These are phyloP conservation scores for Silene uniflora DNA, from an alignment of 148 eudicot genomes.

Conservation along the genomic window DNA sequence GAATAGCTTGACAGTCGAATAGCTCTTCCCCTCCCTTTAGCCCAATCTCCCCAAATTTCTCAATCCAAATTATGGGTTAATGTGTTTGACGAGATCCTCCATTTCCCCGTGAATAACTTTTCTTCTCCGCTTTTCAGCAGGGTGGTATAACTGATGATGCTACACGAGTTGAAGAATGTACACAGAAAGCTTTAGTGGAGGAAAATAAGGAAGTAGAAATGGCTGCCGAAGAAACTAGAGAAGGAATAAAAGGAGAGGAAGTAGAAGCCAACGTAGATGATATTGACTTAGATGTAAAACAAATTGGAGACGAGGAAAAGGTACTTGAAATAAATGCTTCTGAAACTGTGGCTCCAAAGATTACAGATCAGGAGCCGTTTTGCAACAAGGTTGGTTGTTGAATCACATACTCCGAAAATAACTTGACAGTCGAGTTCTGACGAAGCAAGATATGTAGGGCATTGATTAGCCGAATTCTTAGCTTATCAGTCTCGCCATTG, in stretches of 20 bases:
- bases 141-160: neutral
- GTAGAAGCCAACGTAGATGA: slow-evolving; percentile 2
- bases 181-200: neutral
- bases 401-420: neutral
- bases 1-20: neutral
- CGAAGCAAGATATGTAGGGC: neutral
- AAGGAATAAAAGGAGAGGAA: slow-evolving; percentile 4
- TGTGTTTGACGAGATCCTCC: neutral
- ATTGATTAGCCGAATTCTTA: too few species aligned
- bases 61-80: neutral
- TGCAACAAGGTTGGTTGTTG: neutral
- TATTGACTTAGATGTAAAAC: neutral
- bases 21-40: too few species aligned
- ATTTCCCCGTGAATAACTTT: slow-evolving; percentile 12
- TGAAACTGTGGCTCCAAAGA: neutral
- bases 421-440: neutral
- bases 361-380: neutral
- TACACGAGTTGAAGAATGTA: neutral
- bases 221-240: neutral
- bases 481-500: too few species aligned
- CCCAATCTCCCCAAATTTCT: too few species aligned
- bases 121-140: neutral
- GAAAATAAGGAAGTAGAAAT: neutral
- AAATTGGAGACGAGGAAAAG: slow-evolving; percentile 11
- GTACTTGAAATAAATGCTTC: neutral